Evolutionary conservation across 257 asterid genomes (phyloP).

Genomic region (Rhazya stricta): DNA sequence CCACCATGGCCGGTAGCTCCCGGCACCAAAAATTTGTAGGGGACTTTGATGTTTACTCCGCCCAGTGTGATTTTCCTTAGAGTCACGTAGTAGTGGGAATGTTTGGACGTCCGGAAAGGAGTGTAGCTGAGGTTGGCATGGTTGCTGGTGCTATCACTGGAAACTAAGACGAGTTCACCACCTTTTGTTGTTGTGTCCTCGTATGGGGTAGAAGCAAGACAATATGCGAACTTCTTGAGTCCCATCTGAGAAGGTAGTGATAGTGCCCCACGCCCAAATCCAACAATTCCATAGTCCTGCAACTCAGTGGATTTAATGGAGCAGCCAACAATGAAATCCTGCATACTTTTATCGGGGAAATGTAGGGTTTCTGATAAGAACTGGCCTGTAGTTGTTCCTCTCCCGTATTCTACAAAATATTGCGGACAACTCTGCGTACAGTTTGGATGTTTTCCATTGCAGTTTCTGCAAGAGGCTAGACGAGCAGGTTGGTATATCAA

Average conservation of each 20-base stretch:
- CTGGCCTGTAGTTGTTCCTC: too few relatives aligned
- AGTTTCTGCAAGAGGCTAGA: too few relatives aligned
- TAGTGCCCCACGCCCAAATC: too few relatives aligned
- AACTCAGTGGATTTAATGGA: too few relatives aligned
- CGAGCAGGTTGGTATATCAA: too few relatives aligned
- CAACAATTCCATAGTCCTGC: too few relatives aligned
- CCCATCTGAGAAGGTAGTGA: not conserved
- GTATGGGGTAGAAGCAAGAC: conserved; percentile 38
- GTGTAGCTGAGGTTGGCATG: conserved; percentile 27
- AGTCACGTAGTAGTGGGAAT: conserved; percentile 30
- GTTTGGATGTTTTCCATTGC: too few relatives aligned
- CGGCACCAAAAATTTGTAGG: conserved; percentile 34
- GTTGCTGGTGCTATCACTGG: not conserved
- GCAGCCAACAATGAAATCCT: too few relatives aligned
- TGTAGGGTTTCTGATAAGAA: too few relatives aligned
- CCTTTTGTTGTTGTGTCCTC: conserved; percentile 41
- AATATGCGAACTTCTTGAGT: conserved; percentile 51
- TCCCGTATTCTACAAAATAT: too few relatives aligned
- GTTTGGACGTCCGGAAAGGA: conserved; percentile 33
- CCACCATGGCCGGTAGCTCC: conserved; percentile 51
- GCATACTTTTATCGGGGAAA: too few relatives aligned
- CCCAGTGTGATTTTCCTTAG: conserved; percentile 49
- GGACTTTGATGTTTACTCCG: conserved; percentile 36
- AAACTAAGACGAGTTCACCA: conserved; percentile 30
- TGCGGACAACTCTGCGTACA: too few relatives aligned